A percentile compares a stretch with the other conserved stretches of the same genome.
Evolutionary conservation across 257 asterid species (phyloP).

Genomic region (Ilex aquifolium): DNA sequence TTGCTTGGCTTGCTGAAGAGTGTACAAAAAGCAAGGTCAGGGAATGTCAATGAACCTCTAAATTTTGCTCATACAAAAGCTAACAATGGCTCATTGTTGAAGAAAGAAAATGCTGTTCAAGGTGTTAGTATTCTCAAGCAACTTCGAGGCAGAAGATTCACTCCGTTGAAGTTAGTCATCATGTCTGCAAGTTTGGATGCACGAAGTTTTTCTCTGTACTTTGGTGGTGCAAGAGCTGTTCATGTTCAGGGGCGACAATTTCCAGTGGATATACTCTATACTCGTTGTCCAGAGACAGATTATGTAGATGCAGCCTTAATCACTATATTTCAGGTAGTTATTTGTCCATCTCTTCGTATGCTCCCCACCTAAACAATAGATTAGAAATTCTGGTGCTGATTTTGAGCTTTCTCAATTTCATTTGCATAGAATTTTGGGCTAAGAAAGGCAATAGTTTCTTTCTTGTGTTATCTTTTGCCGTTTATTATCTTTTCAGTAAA

Average conservation of each 20-base stretch:
- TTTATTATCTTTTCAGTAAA: no score
- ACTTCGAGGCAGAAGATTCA: not conserved
- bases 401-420: no score
- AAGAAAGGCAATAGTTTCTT: no score
- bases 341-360: no score
- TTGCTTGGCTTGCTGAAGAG: constrained; percentile 30
- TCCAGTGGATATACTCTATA: not conserved
- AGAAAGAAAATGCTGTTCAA: not conserved
- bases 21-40: not conserved
- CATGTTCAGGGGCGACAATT: not conserved
- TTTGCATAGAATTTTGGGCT: no score
- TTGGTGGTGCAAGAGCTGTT: not conserved
- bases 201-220: not conserved
- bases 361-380: no score
- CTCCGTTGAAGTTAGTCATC: not conserved
- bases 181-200: not conserved
- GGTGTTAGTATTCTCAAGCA: not conserved
- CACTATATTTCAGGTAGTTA: not conserved
- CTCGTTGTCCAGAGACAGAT: not conserved
- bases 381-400: no score
- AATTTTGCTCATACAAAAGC: not conserved
- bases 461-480: no score
- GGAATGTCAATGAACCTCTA: not conserved
- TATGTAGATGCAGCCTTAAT: not conserved
- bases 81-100: not conserved